Percentiles rank a stretch among this genome's conserved stretches.
Evolutionary conservation across 345 rosid species (phyloP).

Genomic region (Brassica carinata): DNA sequence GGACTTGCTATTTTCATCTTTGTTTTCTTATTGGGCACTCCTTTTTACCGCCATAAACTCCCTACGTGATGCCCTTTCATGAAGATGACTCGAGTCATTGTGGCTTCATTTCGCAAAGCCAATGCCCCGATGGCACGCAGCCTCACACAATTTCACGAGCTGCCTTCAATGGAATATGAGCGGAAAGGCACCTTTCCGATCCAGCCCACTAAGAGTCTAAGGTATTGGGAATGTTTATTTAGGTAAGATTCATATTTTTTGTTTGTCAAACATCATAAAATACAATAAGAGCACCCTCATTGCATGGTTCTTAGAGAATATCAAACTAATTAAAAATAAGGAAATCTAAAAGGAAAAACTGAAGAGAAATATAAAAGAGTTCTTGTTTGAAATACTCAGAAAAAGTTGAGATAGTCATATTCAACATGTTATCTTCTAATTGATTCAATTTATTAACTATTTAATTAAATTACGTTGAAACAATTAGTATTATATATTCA

Average conservation of each 20-base stretch:
- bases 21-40: conserved; percentile 73
- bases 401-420: not conserved
- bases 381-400: not conserved
- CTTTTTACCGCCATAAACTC: conserved; percentile 63
- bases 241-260: not conserved
- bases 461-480: not conserved
- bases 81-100: conserved; percentile 71
- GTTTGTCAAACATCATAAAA: not conserved
- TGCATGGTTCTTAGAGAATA: not conserved
- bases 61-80: conserved; percentile 76
- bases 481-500: not conserved
- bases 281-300: not conserved
- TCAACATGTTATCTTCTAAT: not conserved
- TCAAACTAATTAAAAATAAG: not conserved
- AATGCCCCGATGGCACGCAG: conserved; percentile 48
- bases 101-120: conserved; percentile 69
- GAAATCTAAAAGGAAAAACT: not conserved
- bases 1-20: conserved; percentile 61
- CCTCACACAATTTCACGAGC: conserved; percentile 55
- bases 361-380: not conserved
- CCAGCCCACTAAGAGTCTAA: conserved; percentile 55
- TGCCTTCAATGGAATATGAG: conserved; percentile 54
- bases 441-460: not conserved
- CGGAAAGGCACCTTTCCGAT: conserved; percentile 59
- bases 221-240: conserved; percentile 34